A percentile compares a stretch with the other conserved stretches of the same genome.
Evolutionary conservation across 2,329 filamentous ascomycete species (phyloP).

Genomic region (Lachnellula suecica): DNA sequence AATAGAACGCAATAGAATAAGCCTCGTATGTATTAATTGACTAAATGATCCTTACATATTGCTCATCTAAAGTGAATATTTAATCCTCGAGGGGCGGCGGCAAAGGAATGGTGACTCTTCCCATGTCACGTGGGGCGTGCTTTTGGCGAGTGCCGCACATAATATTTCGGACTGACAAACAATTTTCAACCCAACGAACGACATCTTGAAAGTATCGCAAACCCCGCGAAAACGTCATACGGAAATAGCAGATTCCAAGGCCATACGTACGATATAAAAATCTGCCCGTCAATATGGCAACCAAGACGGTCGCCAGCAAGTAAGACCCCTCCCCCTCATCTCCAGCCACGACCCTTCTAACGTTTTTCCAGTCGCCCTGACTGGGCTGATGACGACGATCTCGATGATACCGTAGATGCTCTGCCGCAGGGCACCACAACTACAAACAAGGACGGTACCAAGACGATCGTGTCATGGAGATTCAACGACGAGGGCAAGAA

Average conservation of each 20-base stretch:
- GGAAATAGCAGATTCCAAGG: too few relatives aligned
- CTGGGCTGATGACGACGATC: constrained; percentile 91
- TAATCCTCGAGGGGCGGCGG: neutral
- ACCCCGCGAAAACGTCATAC: neutral
- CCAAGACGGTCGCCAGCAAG: neutral
- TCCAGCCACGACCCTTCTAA: constrained; percentile 17
- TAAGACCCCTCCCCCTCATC: constrained; percentile 8
- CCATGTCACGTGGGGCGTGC: neutral
- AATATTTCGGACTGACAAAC: neutral
- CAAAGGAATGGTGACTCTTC: neutral
- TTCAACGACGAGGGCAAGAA: constrained; percentile 93
- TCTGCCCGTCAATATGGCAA: constrained; percentile 45
- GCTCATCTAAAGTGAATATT: neutral
- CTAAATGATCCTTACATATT: neutral
- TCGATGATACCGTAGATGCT: constrained; percentile 70
- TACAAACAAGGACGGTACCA: constrained; percentile 97
- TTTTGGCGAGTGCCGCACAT: neutral
- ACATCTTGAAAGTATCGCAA: neutral
- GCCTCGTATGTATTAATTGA: constrained; percentile 7
- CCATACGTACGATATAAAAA: constrained; percentile 26
- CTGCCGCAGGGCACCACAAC: constrained; percentile 87
- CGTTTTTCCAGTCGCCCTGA: constrained; percentile 45
- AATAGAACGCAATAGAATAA: constrained; percentile 7
- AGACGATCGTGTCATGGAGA: constrained; percentile 87
- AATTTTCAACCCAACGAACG: neutral